Evolutionary conservation across 2,329 filamentous ascomycete genomes (phyloP).

Genomic region (Coleophoma cylindrospora): DNA sequence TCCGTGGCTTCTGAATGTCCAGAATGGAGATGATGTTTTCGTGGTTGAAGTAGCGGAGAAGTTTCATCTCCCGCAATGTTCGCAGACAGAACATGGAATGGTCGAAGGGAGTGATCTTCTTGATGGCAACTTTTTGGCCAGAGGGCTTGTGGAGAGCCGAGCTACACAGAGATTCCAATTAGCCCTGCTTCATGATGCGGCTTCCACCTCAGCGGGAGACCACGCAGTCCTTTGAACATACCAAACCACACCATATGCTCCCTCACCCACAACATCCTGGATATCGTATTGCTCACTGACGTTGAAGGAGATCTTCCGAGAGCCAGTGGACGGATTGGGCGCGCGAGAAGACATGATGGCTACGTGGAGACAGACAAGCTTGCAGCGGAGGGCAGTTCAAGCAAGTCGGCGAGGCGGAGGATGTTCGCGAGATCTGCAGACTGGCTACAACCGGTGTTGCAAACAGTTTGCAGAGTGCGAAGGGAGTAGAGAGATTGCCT

Average conservation of each 20-base stretch:
- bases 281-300: constrained; percentile 99
- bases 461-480: background rate
- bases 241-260: constrained; percentile 98
- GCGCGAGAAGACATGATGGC: constrained; percentile 39
- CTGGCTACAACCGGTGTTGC: background rate
- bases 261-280: constrained; percentile 97
- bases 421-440: constrained; percentile 2
- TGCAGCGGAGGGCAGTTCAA: background rate
- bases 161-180: constrained; percentile 38
- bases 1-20: constrained; percentile 96
- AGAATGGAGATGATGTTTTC: constrained; percentile 99
- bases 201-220: background rate
- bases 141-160: constrained; percentile 98
- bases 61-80: constrained; percentile 98
- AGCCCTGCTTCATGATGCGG: background rate
- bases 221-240: constrained; percentile 40
- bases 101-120: constrained; percentile 99
- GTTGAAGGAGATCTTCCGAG: constrained; percentile 98
- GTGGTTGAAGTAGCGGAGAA: constrained; percentile 97
- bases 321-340: constrained; percentile 46
- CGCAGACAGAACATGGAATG: constrained; percentile 98
- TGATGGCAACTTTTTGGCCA: constrained; percentile 97
- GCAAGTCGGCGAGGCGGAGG: background rate
- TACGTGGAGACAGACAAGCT: background rate
- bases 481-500: background rate